Evolutionary conservation across 1,284 basidiomycete species (phyloP).

Genomic region (Puccinia horiana): DNA sequence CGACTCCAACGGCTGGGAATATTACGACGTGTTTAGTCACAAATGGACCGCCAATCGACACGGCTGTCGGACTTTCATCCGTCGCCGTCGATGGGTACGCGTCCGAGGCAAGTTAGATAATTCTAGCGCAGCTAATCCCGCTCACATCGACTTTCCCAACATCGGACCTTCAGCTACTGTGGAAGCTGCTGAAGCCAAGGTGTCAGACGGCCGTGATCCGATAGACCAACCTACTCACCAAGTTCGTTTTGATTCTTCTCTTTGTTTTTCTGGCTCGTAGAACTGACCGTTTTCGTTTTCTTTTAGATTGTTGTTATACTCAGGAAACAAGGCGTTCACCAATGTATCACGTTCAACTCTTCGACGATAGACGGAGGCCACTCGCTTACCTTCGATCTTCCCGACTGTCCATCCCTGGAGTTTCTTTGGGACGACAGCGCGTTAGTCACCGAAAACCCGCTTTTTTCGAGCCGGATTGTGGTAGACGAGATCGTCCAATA

Average conservation of each 20-base stretch:
- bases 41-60: slow-evolving; percentile 17
- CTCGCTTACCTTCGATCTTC: background rate
- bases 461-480: background rate
- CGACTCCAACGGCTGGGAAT: slow-evolving; percentile 41
- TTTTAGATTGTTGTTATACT: background rate
- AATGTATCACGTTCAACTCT: background rate
- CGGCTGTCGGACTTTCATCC: slow-evolving; percentile 35
- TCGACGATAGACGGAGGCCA: background rate
- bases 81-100: slow-evolving; percentile 33
- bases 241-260: background rate
- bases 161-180: background rate
- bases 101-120: slow-evolving; percentile 16
- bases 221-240: background rate
- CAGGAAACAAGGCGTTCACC: background rate
- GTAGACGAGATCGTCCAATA: background rate
- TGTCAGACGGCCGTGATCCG: background rate
- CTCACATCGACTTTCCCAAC: background rate
- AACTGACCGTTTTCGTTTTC: background rate
- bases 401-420: background rate
- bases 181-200: background rate
- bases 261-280: background rate
- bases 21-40: slow-evolving; percentile 30
- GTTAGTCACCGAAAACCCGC: background rate
- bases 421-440: slow-evolving; percentile 4
- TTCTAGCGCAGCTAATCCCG: background rate